phyloP scores from a whole-genome alignment of 23 red algal genomes.

The Gracilaria vermiculophylla region DNA sequence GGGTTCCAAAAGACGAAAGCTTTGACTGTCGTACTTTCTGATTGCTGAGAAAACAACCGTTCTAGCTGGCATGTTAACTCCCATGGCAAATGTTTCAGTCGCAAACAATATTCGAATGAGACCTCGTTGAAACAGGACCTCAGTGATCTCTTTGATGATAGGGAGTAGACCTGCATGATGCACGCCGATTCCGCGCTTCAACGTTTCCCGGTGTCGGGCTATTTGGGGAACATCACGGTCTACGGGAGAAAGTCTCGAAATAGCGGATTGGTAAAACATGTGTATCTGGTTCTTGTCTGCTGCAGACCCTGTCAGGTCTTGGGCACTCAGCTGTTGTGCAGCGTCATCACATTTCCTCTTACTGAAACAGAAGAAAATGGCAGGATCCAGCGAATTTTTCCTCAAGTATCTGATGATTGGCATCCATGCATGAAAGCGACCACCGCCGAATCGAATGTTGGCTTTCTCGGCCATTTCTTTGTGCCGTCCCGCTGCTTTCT shows the following conservation, averaged over 20 bases:
- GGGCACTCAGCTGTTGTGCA: constrained; percentile 60
- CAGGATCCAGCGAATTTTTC: constrained; percentile 80
- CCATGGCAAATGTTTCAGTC: constrained; percentile 99
- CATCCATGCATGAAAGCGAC: constrained; percentile 69
- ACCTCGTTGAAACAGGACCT: constrained; percentile 90
- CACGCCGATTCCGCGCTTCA: constrained; percentile 89
- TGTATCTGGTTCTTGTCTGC: constrained; percentile 81
- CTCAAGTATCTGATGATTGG: constrained; percentile 74
- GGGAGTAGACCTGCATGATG: constrained; percentile 87
- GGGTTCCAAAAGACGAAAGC: constrained; percentile 65
- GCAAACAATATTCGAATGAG: constrained; percentile 90
- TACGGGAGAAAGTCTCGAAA: constrained; percentile 44
- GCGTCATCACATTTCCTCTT: constrained; percentile 89
- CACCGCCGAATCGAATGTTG: constrained; percentile 56
- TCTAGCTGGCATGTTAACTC: constrained; percentile 96
- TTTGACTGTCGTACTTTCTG: constrained; percentile 85
- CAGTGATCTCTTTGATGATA: constrained; percentile 86
- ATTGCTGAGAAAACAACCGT: constrained; percentile 88
- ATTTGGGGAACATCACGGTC: constrained; percentile 76
- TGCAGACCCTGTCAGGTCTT: constrained; percentile 67
- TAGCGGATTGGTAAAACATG: constrained; percentile 64
- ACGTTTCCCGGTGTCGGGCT: constrained; percentile 72
- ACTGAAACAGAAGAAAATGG: constrained; percentile 92
- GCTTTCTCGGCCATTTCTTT: constrained; percentile 57
- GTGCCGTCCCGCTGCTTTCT: constrained; percentile 32